A percentile compares a stretch with the other conserved stretches of the same genome.
Conservation (phyloP, 140 eudicot species). For the Ambrosia hybrid region DNA sequence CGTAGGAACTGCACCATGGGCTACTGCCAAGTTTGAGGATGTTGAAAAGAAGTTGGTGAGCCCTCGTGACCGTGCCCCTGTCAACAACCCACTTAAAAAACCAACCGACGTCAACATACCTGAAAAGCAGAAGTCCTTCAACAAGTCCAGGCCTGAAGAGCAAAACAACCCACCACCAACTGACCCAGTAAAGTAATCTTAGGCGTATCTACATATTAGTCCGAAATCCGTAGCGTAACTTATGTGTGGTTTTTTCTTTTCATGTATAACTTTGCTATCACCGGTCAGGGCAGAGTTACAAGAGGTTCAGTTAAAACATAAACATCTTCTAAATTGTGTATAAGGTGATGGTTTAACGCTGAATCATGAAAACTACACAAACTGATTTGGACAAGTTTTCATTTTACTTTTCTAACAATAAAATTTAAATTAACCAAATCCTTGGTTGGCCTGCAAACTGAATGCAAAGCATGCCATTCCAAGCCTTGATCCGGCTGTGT, state of each 20-base stretch:
- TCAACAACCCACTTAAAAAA: constrained; percentile 46
- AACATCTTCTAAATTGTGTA: no score
- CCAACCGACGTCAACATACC: constrained; percentile 34
- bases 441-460: no score
- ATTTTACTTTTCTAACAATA: no score
- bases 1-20: constrained; percentile 76
- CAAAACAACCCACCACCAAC: constrained; percentile 31
- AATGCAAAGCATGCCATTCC: no score
- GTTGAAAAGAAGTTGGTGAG: constrained; percentile 73
- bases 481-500: no score
- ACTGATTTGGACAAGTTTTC: no score
- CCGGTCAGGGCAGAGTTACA: not conserved
- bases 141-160: constrained; percentile 57
- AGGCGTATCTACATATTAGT: not conserved
- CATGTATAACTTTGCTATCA: not conserved
- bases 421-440: no score
- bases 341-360: no score
- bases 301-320: not conserved
- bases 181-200: constrained; percentile 22
- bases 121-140: constrained; percentile 64
- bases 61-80: constrained; percentile 45
- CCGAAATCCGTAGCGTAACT: not conserved
- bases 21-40: constrained; percentile 87
- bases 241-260: not conserved
- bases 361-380: no score